Conservation (phyloP, 2,329 filamentous ascomycete species). For the Emericellopsis cladophorae region DNA sequence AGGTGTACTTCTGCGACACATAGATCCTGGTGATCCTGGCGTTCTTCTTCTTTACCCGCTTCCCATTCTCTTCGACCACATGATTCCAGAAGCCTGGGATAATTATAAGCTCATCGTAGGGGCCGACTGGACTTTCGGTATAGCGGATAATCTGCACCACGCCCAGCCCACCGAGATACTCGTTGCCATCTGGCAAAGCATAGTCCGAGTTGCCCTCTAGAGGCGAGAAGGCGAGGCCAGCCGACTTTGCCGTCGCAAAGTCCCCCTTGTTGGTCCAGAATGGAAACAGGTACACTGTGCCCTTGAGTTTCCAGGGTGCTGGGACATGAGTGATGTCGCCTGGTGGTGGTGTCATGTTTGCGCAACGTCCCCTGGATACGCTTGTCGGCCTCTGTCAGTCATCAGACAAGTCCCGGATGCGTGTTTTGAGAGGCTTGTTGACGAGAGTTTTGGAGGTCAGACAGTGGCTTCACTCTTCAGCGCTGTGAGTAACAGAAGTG, state of each 20-base stretch:
- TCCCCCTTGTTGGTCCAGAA: conserved; percentile 6
- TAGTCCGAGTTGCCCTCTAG: conserved; percentile 29
- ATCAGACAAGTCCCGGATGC: too few relatives aligned
- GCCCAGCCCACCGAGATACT: conserved; percentile 27
- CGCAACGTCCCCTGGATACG: background rate
- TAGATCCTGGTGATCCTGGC: conserved; percentile 38
- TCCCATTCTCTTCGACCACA: conserved; percentile 1
- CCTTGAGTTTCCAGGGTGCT: conserved; percentile 8
- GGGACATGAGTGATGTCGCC: conserved; percentile 3
- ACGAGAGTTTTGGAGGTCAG: too few relatives aligned
- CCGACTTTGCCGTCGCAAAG: conserved; percentile 5
- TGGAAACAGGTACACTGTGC: conserved; percentile 6
- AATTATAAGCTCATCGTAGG: conserved; percentile 40
- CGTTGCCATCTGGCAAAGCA: conserved; percentile 19
- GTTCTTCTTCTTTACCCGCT: conserved; percentile 16
- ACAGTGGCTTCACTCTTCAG: too few relatives aligned
- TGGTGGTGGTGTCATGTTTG: background rate
- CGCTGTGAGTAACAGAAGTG: too few relatives aligned
- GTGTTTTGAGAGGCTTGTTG: too few relatives aligned
- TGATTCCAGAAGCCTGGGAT: conserved; percentile 31
- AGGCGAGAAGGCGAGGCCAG: conserved; percentile 27
- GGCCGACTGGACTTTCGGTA: conserved; percentile 33
- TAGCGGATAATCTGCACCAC: conserved; percentile 40
- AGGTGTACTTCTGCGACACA: conserved; percentile 37
- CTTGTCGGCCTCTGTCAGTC: background rate